Evolutionary conservation across 169 alveolate genomes (phyloP).

Genomic region (Babesia microti): DNA sequence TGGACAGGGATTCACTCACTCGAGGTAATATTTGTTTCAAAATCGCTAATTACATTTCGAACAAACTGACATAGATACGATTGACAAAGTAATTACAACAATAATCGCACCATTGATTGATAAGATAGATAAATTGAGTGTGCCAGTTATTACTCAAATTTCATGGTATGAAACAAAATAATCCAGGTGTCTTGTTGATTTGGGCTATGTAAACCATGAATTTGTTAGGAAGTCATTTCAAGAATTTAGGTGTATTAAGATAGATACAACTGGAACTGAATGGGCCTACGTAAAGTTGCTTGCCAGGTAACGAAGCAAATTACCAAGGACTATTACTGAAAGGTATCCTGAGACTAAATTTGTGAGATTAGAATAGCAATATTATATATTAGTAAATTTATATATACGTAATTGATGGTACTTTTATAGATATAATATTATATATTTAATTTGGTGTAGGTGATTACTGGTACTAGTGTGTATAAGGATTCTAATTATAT

Average conservation of each 20-base stretch:
- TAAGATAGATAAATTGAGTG: constrained; percentile 22
- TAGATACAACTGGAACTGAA: too few species aligned
- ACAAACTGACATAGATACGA: constrained; percentile 7
- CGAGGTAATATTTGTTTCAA: constrained; percentile 4
- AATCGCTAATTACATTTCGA: not conserved
- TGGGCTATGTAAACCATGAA: constrained; percentile 7
- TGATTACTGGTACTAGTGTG: not conserved
- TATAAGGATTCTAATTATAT: not conserved
- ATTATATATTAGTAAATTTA: not conserved
- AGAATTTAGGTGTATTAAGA: too few species aligned
- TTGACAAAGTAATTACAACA: constrained; percentile 15
- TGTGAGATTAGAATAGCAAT: not conserved
- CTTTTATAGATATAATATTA: constrained; percentile 1
- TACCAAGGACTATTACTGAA: too few species aligned
- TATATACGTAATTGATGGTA: not conserved
- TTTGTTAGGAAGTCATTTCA: constrained; percentile 25
- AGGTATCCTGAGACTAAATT: too few species aligned
- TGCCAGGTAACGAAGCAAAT: too few species aligned
- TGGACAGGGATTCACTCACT: constrained; percentile 10
- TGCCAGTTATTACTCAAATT: constrained; percentile 35
- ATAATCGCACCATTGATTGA: too few species aligned
- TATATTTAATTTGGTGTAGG: not conserved
- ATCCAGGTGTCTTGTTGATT: constrained; percentile 24
- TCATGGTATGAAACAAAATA: constrained; percentile 11
- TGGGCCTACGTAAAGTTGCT: too few species aligned